phyloP scores from a whole-genome alignment of 768 basidiomycete genomes.

The Ephemerocybe angulata region DNA sequence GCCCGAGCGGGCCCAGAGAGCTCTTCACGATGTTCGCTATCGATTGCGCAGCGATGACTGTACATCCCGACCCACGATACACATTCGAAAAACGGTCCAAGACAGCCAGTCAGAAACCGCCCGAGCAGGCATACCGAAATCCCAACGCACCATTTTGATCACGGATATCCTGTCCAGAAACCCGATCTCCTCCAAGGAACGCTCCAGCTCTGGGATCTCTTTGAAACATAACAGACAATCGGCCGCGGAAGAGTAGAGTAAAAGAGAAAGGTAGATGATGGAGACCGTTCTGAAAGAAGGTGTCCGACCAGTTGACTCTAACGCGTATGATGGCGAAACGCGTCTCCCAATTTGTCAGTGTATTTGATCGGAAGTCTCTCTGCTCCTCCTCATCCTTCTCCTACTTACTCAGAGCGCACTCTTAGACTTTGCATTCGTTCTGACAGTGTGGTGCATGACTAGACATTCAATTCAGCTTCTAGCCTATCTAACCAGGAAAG shows the following conservation, averaged over 20 bases:
- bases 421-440: too few relatives aligned
- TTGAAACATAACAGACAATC: slow-evolving; percentile 88
- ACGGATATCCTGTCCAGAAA: slow-evolving; percentile 92
- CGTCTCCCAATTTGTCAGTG: slow-evolving; percentile 2
- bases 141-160: slow-evolving; percentile 83
- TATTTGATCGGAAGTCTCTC: not conserved
- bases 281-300: not conserved
- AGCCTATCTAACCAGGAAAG: not conserved
- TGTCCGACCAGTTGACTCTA: not conserved
- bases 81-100: not conserved
- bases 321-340: slow-evolving; percentile 3
- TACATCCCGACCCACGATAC: slow-evolving; percentile 3
- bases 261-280: slow-evolving; percentile 8
- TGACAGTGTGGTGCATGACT: not conserved
- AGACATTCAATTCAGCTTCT: not conserved
- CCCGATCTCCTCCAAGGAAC: slow-evolving; percentile 90
- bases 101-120: slow-evolving; percentile 1
- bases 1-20: slow-evolving; percentile 89
- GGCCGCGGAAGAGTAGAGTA: too few relatives aligned
- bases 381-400: not conserved
- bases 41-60: slow-evolving; percentile 93
- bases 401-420: too few relatives aligned
- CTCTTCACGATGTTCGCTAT: slow-evolving; percentile 98
- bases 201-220: slow-evolving; percentile 89
- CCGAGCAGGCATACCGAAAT: slow-evolving; percentile 5